phyloP scores from a whole-genome alignment of 495 filamentous ascomycete species.

The Letharia columbiana region DNA sequence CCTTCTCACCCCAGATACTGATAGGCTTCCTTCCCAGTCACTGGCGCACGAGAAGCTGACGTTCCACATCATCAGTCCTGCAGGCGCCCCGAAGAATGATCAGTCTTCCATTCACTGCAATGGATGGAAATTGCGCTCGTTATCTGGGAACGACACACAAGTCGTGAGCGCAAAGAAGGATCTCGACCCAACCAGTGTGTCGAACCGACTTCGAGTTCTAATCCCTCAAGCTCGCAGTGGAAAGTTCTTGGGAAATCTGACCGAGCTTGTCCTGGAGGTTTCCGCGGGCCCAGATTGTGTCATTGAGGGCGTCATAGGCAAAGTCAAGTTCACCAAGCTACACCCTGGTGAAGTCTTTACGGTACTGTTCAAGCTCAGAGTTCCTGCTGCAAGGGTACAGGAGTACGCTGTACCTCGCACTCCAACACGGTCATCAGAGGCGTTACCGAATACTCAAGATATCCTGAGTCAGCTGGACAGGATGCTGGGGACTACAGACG shows the following conservation, averaged over 20 bases:
- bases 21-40: constrained; percentile 12
- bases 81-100: constrained; percentile 15
- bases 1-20: constrained; percentile 22
- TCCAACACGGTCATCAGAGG: not conserved
- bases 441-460: constrained; percentile 6
- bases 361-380: constrained; percentile 18
- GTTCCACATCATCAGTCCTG: constrained; percentile 25
- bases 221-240: constrained; percentile 22
- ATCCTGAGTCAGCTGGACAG: constrained; percentile 23
- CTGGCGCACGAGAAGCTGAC: constrained; percentile 19
- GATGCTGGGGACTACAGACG: constrained; percentile 17
- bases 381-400: not conserved
- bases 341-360: constrained; percentile 19
- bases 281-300: constrained; percentile 17
- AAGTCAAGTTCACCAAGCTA: not conserved
- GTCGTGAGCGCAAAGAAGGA: constrained; percentile 8
- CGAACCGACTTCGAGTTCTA: constrained; percentile 15
- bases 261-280: constrained; percentile 20
- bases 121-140: constrained; percentile 29
- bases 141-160: constrained; percentile 14
- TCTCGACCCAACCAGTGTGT: constrained; percentile 9
- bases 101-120: constrained; percentile 14
- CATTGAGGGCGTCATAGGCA: constrained; percentile 23
- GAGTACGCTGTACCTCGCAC: not conserved
- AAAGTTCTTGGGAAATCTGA: constrained; percentile 14